A percentile compares a stretch with the other conserved stretches of the same genome.
phyloP scores from a whole-genome alignment of 305 asterid species.

The Solanum hybrid region DNA sequence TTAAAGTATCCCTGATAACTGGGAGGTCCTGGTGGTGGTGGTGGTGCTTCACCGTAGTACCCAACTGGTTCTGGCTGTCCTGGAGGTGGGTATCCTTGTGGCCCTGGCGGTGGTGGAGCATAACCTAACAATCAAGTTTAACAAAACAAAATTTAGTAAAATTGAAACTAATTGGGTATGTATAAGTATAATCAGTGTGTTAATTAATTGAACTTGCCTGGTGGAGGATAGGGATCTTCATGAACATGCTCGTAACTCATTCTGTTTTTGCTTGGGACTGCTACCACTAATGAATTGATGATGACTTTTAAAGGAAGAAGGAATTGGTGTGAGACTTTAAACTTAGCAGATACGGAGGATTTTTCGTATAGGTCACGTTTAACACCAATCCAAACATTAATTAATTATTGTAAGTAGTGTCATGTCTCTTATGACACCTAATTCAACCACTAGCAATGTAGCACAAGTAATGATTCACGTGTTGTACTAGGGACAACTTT shows the following conservation, averaged over 20 bases:
- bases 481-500: not conserved
- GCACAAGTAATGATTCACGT: not conserved
- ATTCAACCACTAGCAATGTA: not conserved
- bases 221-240: slow-evolving; percentile 13
- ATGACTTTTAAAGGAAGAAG: not conserved
- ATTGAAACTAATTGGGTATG: not conserved
- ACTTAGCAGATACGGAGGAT: not conserved
- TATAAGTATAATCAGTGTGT: not conserved
- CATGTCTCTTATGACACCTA: not conserved
- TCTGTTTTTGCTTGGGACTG: not conserved
- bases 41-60: slow-evolving; percentile 8
- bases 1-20: not conserved
- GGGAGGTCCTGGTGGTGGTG: not conserved
- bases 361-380: not conserved
- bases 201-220: slow-evolving; percentile 3
- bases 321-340: not conserved
- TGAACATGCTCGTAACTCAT: slow-evolving; percentile 23
- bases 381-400: not conserved
- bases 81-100: slow-evolving; percentile 9
- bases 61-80: slow-evolving; percentile 18
- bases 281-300: not conserved
- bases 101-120: slow-evolving; percentile 5
- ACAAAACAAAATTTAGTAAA: not conserved
- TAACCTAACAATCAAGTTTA: slow-evolving; percentile 6
- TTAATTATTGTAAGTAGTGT: not conserved